Evolutionary conservation across 1,139 yeast species (phyloP).

Genomic region (Magnusiomyces tetraspermus): DNA sequence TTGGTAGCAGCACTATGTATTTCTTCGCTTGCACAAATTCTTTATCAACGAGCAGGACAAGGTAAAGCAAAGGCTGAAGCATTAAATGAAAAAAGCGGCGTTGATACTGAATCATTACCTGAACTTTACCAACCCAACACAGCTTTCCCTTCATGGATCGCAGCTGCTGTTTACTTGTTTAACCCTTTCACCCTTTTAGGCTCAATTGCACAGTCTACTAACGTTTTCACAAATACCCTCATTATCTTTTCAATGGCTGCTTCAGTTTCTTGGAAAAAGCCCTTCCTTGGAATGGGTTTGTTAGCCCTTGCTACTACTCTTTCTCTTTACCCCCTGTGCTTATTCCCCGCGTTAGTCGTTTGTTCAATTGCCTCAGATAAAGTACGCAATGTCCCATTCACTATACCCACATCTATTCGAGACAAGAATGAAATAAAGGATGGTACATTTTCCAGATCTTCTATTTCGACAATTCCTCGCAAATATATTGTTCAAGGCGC

Average conservation of each 20-base stretch:
- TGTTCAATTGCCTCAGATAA: conserved; percentile 22
- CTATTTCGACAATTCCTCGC: conserved; percentile 10
- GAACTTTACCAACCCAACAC: neutral
- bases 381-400: conserved; percentile 26
- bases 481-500: conserved; percentile 3
- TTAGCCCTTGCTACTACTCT: conserved; percentile 60
- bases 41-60: conserved; percentile 15
- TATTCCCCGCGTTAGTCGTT: conserved; percentile 22
- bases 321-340: conserved; percentile 49
- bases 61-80: neutral
- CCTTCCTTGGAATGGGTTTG: conserved; percentile 41
- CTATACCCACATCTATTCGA: neutral
- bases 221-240: conserved; percentile 49
- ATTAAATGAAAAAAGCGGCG: too few species aligned
- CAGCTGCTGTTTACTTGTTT: conserved; percentile 53
- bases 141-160: conserved; percentile 20
- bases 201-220: conserved; percentile 60
- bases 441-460: conserved; percentile 6
- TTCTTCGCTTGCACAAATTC: conserved; percentile 36
- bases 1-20: conserved; percentile 36
- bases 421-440: neutral
- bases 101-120: neutral
- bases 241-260: conserved; percentile 46
- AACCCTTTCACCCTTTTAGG: conserved; percentile 72
- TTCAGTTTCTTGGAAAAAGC: conserved; percentile 33